phyloP scores from a whole-genome alignment of 768 basidiomycete genomes.

The Holtermannia corniformis region DNA sequence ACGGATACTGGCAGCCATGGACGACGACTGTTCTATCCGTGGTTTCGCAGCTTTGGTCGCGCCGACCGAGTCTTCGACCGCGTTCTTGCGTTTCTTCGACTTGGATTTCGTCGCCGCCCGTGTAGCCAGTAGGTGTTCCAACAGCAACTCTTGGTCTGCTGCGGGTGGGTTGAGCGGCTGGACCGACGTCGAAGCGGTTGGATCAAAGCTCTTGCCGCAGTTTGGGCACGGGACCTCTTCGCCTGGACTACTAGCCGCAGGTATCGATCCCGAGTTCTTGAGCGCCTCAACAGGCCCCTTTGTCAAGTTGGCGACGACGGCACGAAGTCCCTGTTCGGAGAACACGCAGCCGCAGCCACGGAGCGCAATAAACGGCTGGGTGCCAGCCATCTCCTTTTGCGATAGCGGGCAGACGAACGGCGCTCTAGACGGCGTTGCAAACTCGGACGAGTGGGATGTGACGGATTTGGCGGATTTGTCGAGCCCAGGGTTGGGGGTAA shows the following conservation, averaged over 20 bases:
- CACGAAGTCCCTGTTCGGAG: slow-evolving; percentile 70
- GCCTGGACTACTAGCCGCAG: slow-evolving; percentile 9
- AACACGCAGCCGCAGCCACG: slow-evolving; percentile 83
- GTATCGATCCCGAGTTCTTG: slow-evolving; percentile 50
- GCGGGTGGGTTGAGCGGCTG: slow-evolving; percentile 32
- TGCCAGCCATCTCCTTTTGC: slow-evolving; percentile 89
- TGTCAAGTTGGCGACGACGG: slow-evolving; percentile 68
- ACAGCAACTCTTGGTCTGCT: slow-evolving; percentile 23
- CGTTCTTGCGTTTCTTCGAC: slow-evolving; percentile 35
- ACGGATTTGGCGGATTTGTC: slow-evolving; percentile 38
- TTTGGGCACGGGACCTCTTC: slow-evolving; percentile 25
- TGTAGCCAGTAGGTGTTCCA: slow-evolving; percentile 14
- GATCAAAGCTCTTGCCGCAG: slow-evolving; percentile 29
- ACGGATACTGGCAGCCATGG: slow-evolving; percentile 45
- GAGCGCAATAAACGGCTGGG: slow-evolving; percentile 77
- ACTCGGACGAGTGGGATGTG: slow-evolving; percentile 26
- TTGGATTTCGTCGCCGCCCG: slow-evolving; percentile 20
- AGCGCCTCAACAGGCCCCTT: slow-evolving; percentile 47
- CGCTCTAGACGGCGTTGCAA: slow-evolving; percentile 46
- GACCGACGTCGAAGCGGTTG: slow-evolving; percentile 10
- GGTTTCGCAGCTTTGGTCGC: slow-evolving; percentile 33
- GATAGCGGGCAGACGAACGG: slow-evolving; percentile 86
- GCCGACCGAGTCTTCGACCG: not conserved
- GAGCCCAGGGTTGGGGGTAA: slow-evolving; percentile 64
- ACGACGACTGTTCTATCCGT: slow-evolving; percentile 45